phyloP scores from a whole-genome alignment of 495 filamentous ascomycete genomes.

The Chaetomidium leptoderma region DNA sequence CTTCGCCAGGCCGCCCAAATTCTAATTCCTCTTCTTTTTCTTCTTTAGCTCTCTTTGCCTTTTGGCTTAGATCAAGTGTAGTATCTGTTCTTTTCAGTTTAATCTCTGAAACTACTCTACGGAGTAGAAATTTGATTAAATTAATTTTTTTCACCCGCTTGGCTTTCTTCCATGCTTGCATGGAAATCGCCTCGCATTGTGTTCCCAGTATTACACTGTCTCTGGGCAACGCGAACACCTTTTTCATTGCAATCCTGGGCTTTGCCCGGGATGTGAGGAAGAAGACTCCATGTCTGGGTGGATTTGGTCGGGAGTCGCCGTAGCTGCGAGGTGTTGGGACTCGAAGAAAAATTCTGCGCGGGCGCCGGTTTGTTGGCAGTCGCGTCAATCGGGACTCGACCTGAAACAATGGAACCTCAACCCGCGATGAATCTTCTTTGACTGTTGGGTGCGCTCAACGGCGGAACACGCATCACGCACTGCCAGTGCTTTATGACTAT shows the following conservation, averaged over 20 bases:
- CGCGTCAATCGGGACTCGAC: too few relatives aligned
- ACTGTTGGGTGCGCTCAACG: too few relatives aligned
- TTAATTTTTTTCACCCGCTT: constrained; percentile 66
- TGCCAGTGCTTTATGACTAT: too few relatives aligned
- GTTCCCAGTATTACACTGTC: constrained; percentile 87
- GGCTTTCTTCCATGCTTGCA: constrained; percentile 72
- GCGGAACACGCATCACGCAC: too few relatives aligned
- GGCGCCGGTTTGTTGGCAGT: too few relatives aligned
- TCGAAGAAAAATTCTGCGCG: too few relatives aligned
- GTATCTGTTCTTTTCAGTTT: constrained; percentile 99
- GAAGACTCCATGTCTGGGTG: constrained; percentile 29
- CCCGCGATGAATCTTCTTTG: too few relatives aligned
- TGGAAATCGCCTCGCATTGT: constrained; percentile 61
- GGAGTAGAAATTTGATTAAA: constrained; percentile 73
- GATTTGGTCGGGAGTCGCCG: not conserved
- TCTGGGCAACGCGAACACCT: constrained; percentile 71
- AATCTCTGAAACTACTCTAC: constrained; percentile 68
- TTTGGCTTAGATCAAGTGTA: constrained; percentile 98
- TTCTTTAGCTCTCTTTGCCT: constrained; percentile 47
- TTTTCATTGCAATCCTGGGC: constrained; percentile 53
- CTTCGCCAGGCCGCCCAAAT: constrained; percentile 12
- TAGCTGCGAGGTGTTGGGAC: too few relatives aligned
- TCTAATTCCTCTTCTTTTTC: constrained; percentile 30
- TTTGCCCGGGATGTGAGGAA: constrained; percentile 60
- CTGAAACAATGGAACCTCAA: too few relatives aligned